phyloP scores from a whole-genome alignment of 163 green algal species.

The Prototheca wickerhamii region DNA sequence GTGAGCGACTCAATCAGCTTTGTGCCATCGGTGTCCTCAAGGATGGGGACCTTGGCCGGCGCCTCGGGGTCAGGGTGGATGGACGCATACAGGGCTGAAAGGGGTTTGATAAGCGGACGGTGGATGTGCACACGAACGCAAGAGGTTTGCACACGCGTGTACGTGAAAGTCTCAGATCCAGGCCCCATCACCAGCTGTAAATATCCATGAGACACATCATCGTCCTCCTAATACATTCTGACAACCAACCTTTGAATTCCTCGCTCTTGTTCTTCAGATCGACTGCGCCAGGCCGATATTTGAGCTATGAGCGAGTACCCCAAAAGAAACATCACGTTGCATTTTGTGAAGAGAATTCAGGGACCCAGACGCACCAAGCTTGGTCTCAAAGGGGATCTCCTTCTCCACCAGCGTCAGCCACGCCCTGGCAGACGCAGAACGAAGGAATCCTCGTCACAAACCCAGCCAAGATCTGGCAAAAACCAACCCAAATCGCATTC shows the following conservation, averaged over 20 bases:
- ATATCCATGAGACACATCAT: not conserved
- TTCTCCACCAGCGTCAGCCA: too few species aligned
- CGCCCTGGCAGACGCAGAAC: too few species aligned
- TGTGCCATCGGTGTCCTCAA: conserved; percentile 9
- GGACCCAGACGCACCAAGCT: too few species aligned
- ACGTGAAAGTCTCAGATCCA: not conserved
- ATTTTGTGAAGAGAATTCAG: not conserved
- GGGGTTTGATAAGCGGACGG: not conserved
- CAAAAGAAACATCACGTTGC: not conserved
- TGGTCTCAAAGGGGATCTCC: too few species aligned
- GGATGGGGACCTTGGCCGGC: conserved; percentile 18
- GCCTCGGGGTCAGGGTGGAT: conserved; percentile 7
- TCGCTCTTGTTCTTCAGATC: conserved; percentile 18
- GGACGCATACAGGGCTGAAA: conserved; percentile 1
- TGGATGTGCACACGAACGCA: not conserved
- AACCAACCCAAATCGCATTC: not conserved
- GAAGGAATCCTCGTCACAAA: too few species aligned
- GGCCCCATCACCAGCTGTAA: not conserved
- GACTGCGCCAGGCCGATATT: too few species aligned
- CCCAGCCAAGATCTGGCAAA: not conserved
- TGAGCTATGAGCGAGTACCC: not conserved
- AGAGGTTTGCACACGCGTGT: not conserved
- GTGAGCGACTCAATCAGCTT: conserved; percentile 13
- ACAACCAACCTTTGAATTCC: conserved; percentile 11
- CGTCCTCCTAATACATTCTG: not conserved